Evolutionary conservation across 306 rosid species (phyloP), one percentile per base, ranked within the genome.

Genomic region (Cyamopsis tetragonoloba): DNA sequence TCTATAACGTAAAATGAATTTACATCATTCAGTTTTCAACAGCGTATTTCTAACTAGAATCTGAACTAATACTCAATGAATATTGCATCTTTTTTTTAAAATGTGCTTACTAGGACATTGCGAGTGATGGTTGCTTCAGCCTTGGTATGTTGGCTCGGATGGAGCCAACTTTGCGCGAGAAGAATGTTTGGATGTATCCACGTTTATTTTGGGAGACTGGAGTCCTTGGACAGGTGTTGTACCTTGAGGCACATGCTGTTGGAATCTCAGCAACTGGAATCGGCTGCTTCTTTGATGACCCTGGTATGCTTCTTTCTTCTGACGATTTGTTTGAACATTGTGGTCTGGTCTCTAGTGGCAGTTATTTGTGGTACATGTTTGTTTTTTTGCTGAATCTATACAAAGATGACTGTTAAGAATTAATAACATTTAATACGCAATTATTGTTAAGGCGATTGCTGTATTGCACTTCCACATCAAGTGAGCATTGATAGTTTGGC

Each of bases 201-300:
- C 89, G 95, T 23, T 79, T 93, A 60, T 93, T 93, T 81, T 93
- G 98, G 98, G 98, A 93, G 83, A 93, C 96, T 47, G 98, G 98
- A 60, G 95, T 90, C 70, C 89, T 89, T 19, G 97, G 98, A 72
- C 97, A 93, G 81, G 96, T 93, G 71, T 61, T 93, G 84, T 93
- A 93, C 78, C 89, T 93, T 27, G 98, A 93, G 79, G 85, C 98
- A 10, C 96, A 93, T 77, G 96, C 97, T 20, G 30, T 84, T 62
- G 96, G 91, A 62, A 75, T 93, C 80, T 89, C 98, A 42, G 98
- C 98, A 41, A 93, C 98, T 14, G 98, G 98, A 81, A 93, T 93
- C 66, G 97, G 98, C 66, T 93, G 98, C 83, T 93, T 84, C 85
- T 89, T 93, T 66, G 98, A 93, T 71, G 95, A 89, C 75, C 88